Conservation (phyloP, 2,329 filamentous ascomycete genomes). For the Sporothrix pallida region DNA sequence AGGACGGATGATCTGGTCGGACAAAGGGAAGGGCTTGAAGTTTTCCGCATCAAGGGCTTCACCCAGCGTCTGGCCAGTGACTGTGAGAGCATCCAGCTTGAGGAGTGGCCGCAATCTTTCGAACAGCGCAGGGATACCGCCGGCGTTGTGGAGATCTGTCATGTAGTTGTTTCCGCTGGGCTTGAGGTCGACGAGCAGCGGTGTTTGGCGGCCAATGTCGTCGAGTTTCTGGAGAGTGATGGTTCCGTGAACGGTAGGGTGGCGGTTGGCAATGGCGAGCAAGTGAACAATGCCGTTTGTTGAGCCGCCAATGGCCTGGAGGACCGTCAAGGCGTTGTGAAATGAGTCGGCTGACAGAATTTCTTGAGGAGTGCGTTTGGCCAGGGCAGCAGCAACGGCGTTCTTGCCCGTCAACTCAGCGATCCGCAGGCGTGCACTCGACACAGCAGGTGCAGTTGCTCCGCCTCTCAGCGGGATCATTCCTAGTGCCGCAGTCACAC, state of each 20-base stretch:
- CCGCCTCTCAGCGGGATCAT: conserved; percentile 73
- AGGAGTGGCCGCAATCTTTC: conserved; percentile 78
- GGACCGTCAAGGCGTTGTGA: conserved; percentile 83
- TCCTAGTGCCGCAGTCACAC: conserved; percentile 81
- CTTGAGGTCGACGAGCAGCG: conserved; percentile 83
- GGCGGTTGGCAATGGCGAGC: conserved; percentile 80
- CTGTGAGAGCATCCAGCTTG: conserved; percentile 75
- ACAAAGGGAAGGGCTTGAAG: conserved; percentile 53
- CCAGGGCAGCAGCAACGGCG: conserved; percentile 70
- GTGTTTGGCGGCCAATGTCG: conserved; percentile 77
- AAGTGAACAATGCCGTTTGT: conserved; percentile 87
- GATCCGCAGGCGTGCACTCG: conserved; percentile 78
- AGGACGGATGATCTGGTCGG: conserved; percentile 63
- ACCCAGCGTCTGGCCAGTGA: conserved; percentile 83
- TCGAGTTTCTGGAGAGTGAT: conserved; percentile 65
- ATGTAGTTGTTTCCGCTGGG: conserved; percentile 87
- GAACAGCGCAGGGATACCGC: conserved; percentile 81
- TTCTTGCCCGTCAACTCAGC: conserved; percentile 74
- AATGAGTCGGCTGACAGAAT: conserved; percentile 77
- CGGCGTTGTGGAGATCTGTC: conserved; percentile 87
- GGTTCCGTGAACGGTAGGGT: conserved; percentile 65
- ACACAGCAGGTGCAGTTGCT: conserved; percentile 78
- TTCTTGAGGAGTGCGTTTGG: conserved; percentile 70
- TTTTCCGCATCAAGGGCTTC: conserved; percentile 77
- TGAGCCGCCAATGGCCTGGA: conserved; percentile 80